phyloP scores from a whole-genome alignment of 495 filamentous ascomycete genomes.

The Penicillium pancosmium region DNA sequence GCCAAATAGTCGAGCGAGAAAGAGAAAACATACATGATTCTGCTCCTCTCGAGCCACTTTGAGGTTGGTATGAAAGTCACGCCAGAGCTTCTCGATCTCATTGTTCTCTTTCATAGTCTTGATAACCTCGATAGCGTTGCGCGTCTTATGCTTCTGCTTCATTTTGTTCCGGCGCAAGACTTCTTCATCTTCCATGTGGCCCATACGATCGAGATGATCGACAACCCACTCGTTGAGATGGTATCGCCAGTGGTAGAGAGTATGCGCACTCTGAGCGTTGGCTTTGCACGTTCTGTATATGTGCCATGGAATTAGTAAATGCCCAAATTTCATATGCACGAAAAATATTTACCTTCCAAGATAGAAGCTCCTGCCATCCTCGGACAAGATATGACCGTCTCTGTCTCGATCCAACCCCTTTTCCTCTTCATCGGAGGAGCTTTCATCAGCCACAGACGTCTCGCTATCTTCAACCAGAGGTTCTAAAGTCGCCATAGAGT shows the following conservation, averaged over 20 bases:
- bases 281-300: slow-evolving; percentile 58
- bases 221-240: slow-evolving; percentile 72
- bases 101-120: slow-evolving; percentile 58
- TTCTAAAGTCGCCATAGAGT: slow-evolving; percentile 69
- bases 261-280: slow-evolving; percentile 72
- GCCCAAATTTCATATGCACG: background rate
- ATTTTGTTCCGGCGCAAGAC: slow-evolving; percentile 56
- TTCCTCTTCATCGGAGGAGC: slow-evolving; percentile 35
- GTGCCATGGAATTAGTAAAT: background rate
- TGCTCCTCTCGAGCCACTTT: slow-evolving; percentile 51
- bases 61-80: slow-evolving; percentile 60
- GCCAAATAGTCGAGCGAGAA: background rate
- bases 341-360: slow-evolving; percentile 47
- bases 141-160: slow-evolving; percentile 53
- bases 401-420: slow-evolving; percentile 31
- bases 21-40: slow-evolving; percentile 33
- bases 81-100: slow-evolving; percentile 59
- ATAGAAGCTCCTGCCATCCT: slow-evolving; percentile 41
- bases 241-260: slow-evolving; percentile 74
- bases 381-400: slow-evolving; percentile 36
- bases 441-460: slow-evolving; percentile 39
- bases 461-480: slow-evolving; percentile 55
- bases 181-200: slow-evolving; percentile 53
- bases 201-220: slow-evolving; percentile 57
- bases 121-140: slow-evolving; percentile 58